These are phyloP conservation scores for Xylaria venustula DNA, from an alignment of 495 filamentous ascomycete genomes.

Conservation along the genomic window DNA sequence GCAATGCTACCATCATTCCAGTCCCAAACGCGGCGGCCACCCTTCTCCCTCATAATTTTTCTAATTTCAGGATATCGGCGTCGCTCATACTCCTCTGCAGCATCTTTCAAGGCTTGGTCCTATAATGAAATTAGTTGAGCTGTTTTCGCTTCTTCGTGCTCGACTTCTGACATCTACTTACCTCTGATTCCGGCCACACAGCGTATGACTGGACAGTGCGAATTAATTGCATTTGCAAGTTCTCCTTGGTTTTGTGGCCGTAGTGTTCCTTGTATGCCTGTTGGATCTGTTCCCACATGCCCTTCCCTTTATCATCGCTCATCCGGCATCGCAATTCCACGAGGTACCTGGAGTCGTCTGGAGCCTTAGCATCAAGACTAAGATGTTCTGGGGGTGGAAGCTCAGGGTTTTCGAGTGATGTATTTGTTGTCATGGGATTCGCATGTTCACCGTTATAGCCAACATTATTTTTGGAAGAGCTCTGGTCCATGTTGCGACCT, in stretches of 20 bases:
- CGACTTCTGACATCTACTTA: constrained; percentile 27
- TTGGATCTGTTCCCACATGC: constrained; percentile 52
- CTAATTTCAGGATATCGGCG: constrained; percentile 27
- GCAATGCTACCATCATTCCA: constrained; percentile 32
- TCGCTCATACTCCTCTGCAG: constrained; percentile 25
- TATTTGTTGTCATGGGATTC: constrained; percentile 10
- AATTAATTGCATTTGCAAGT: constrained; percentile 50
- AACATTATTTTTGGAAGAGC: constrained; percentile 23
- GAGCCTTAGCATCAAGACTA: constrained; percentile 40
- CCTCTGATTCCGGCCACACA: constrained; percentile 44
- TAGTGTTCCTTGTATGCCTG: constrained; percentile 41
- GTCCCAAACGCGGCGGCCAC: constrained; percentile 31
- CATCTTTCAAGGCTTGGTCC: constrained; percentile 25
- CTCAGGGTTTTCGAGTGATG: too few species aligned
- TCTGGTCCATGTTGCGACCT: constrained; percentile 22
- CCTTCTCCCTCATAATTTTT: constrained; percentile 34
- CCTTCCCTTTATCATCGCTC: constrained; percentile 47
- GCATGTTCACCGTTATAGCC: constrained; percentile 17
- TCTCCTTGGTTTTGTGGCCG: constrained; percentile 40
- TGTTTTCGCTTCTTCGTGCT: neutral
- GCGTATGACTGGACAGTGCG: constrained; percentile 44
- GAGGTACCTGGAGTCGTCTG: constrained; percentile 46
- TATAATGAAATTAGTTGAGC: constrained; percentile 17
- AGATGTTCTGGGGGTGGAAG: constrained; percentile 20
- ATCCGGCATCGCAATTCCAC: constrained; percentile 42